Evolutionary conservation across 2,329 filamentous ascomycete species (phyloP), one percentile per base, ranked within the genome.

Genomic region (Diaporthe ampelina): DNA sequence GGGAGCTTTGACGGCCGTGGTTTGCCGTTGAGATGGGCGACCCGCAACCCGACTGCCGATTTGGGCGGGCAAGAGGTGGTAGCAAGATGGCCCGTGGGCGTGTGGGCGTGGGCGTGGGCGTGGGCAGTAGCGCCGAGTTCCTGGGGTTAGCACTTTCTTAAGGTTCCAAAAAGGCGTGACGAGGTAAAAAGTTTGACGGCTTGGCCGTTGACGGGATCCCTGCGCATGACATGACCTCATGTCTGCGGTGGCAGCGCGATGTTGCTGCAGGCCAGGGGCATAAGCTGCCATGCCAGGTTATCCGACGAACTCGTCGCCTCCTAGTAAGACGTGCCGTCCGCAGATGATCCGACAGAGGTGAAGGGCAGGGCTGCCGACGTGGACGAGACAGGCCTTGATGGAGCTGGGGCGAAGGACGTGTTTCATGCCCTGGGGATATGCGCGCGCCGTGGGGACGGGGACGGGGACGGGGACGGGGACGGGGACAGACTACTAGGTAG

Each of bases 211-310:
- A 29, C n/a, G 24, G 19, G 63, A 68, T 68, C 63, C 63, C 63
- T 68, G 63, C 63, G 63, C 63, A 68, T 68, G 48, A 68, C 63
- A 67, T 52, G 45, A 67, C 13, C 29, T 67, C 45, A 37, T 67
- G 61, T 67, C 43, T 67, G 61, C 29, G 29, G 43, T 37, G 61
- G 61, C 61, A 65, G 59, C 59, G 59, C 59, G 59, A 35, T 65
- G 59, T 65, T 50, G 59, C 43, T 32, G 59, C 26, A n/a, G 4
- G 43, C 21, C 59, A 65, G 59, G 11, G 35, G 10, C 9, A 37
- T 37, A 37, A 37, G 35, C 35, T 37, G 35, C 35, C 63, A n/a
- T 10, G 45, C 21, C 63, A 40, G 63, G 15, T 26, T 40, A 68
- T 54, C 32, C 63, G 63, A 68, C 29, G 63, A 68, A 68, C 63